Base-by-base conservation (phyloP, 2,329 filamentous ascomycete genomes). In the Monilinia vaccinii-corymbosi region DNA sequence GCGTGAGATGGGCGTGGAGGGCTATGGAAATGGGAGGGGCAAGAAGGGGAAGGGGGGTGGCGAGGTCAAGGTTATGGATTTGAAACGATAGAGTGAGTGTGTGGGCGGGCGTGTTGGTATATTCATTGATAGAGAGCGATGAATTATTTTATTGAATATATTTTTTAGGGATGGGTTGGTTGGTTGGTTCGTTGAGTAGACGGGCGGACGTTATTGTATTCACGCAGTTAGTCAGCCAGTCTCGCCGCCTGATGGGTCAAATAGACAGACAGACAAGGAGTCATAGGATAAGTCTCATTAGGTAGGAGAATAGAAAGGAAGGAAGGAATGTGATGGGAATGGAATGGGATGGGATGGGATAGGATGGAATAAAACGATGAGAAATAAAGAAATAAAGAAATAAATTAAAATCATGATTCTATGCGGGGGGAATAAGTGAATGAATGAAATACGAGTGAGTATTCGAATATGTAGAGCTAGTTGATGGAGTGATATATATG, bases 1-100 rank as follows among this genome's bases (percentile, higher is more conserved):
- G 68, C 73, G 69, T 60, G 75, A 78, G 40, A 74, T 80, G 71
- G 73, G 65, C 2, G 66, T 70, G n/a, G 67, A 72, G 45, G 68
- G 70, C 1, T 71, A 71, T 64, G 68, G 69, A 16, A 46, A 56
- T 28, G 63, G 64, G 4, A 69, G 67, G 44, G 65, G 66, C 5
- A 71, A 70, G 57, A 70, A 67, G 2, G 68, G 68, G 1, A 48
- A 64, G 11, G 70, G 69, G 14, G 67, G 70, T 38, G 70, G 69
- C 2, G 70, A 71, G 42, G 64, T 66, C 21, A 71, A 72, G 62
- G 69, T 71, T n/a, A 70, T 69, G 51, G 69, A 72, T 62, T 60
- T 72, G 60, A 71, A 70, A 58, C 56, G 53, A 23, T 64, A 57
- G 34, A 7, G n/a, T 3, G 48, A 5, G 42, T 45, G 50, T n/a